Base-by-base conservation (phyloP, 441 rosid genomes). In the Erodium trifolium region DNA sequence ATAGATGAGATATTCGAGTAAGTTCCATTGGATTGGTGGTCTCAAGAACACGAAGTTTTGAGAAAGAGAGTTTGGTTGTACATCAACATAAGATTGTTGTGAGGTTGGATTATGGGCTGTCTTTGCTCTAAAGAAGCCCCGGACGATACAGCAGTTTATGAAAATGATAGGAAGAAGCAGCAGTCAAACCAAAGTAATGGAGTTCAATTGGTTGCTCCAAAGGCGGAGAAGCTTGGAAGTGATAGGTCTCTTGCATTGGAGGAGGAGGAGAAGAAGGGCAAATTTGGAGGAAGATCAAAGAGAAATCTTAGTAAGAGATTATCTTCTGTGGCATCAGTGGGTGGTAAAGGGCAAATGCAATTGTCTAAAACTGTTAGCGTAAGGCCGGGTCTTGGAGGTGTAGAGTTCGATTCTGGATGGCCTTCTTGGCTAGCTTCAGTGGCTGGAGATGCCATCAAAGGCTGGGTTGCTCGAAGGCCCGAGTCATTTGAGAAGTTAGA, bases 401-500 rank as follows among this genome's bases (percentile, higher is more conserved):
- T 94, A 39, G 97, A 92, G 77, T 88, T 88, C 72, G 96, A 96
- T 0, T 96, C 97, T 1, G 99, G 97, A 18, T 94, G 99, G 99
- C 97, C 99, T 68, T 83, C 94, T 53, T 94, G 99, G 99, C 76
- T 94, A 72, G 90, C 94, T 41, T 80, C 90, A 34, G 99, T 94
- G 31, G 97, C 99, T 71, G 99, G 96, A 59, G 99, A 89, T 76
- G 97, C 99, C 67, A 93, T 93, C 73, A 81, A 74, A 68, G 97
- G 99, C 53, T 94, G 99, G 99, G 62, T 90, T 76, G 97, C 99
- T 0, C 82, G 99, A 5, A 94, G 92, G 73, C 97, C 99, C 0
- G 99, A 94, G 78, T 91, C 99, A 16, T 94, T 91, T 27, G 99
- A 94, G 85, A 94, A 92, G 85, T 80, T 92, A 73, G 97, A 94